These are phyloP conservation scores for Periconia macrospinosa DNA, from an alignment of 2,329 filamentous ascomycete species.

Conservation along the genomic window DNA sequence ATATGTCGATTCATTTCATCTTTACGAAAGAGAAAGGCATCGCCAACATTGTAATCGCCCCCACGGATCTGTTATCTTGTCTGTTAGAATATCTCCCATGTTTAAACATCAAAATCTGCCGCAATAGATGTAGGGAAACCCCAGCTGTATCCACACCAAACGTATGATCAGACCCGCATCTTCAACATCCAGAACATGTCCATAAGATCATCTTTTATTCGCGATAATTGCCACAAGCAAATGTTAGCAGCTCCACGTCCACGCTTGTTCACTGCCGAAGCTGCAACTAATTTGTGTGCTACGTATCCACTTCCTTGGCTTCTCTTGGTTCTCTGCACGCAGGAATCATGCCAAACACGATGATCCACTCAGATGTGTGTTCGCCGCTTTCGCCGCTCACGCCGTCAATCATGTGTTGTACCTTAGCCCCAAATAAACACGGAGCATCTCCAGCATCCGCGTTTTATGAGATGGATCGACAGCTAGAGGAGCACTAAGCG, in stretches of 20 bases:
- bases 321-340: not conserved
- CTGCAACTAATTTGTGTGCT: not conserved
- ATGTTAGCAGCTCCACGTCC: not conserved
- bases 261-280: not conserved
- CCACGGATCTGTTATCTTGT: no score
- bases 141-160: not conserved
- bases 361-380: no score
- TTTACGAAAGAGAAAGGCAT: not conserved
- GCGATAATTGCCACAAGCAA: not conserved
- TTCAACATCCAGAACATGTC: no score
- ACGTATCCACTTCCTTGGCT: not conserved
- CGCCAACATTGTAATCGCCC: no score
- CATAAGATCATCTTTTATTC: not conserved
- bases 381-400: no score
- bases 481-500: conserved; percentile 1
- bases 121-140: not conserved
- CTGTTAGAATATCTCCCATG: no score
- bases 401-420: not conserved
- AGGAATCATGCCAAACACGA: not conserved
- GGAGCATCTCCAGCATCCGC: not conserved
- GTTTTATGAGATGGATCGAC: not conserved
- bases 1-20: not conserved
- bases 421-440: not conserved
- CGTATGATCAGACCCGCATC: no score
- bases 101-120: no score